Base-by-base conservation (phyloP, 345 rosid genomes). In the Isatis tinctoria region DNA sequence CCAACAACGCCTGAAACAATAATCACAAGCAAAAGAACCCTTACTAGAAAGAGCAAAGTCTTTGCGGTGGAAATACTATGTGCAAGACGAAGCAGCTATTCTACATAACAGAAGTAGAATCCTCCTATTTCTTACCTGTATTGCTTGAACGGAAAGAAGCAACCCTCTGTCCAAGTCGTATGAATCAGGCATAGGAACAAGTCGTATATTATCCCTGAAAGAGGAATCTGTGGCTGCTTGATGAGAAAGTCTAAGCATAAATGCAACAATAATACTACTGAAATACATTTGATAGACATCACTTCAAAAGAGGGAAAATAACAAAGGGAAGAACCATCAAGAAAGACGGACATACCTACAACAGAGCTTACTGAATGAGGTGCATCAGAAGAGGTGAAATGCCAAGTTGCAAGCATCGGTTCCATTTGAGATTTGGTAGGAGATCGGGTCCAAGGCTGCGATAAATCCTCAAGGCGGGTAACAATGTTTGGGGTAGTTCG, bases 391-490 rank as follows among this genome's bases (percentile, higher is more conserved):
- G 92, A 70, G 70, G 84, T 73, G 74, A 88, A 85, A 56, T 81
- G 84, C 92, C 97, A 95, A 3, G 96, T 85, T 69, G 89, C 94
- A 67, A 89, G 81, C 60, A 90, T 76, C 40, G 96, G 98, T 70
- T 96, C 99, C 94, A 85, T 90, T 85, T 90, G 85, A 45, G 96
- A 87, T 83, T 96, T 96, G 59, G 99, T 96, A 10, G 99, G 98
- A 77, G 99, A 96, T 58, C 99, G 94, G 74, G 99, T 96, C 99
- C 98, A 96, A 59, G 98, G 98, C 73, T 86, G 98, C 62, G 99
- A 87, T 73, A 92, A 79, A 89, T 92, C 98, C 83, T 96, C 99
- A 61, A 96, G 90, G 72, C 69, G 84, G 56, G 83, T 87, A 66
- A 86, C 88, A 79, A 86, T 73, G 83, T 87, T 86, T 74, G 92